Conservation (phyloP, 192 early-diverging fungal genomes). For the Coemansia aciculifera region DNA sequence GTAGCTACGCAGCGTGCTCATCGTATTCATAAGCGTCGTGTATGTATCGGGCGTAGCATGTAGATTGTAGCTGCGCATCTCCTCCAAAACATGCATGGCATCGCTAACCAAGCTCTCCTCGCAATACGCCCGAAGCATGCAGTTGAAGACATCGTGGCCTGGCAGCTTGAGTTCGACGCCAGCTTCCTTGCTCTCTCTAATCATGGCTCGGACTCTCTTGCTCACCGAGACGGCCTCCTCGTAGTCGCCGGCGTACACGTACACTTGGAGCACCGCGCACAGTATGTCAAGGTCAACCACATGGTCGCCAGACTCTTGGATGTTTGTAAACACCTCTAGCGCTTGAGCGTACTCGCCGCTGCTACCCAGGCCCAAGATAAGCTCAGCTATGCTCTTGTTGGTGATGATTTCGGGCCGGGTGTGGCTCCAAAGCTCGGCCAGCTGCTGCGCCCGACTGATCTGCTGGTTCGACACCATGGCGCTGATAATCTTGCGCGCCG, state of each 20-base stretch:
- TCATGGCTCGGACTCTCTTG: conserved; percentile 42
- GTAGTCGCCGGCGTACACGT: conserved; percentile 43
- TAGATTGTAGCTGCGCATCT: conserved; percentile 43
- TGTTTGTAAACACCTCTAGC: conserved; percentile 33
- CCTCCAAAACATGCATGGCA: conserved; percentile 45
- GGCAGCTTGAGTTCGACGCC: conserved; percentile 8
- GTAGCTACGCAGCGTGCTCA: conserved; percentile 44
- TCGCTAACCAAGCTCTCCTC: conserved; percentile 31
- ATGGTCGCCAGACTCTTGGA: conserved; percentile 24
- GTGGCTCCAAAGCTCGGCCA: conserved; percentile 34
- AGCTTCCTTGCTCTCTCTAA: conserved; percentile 1
- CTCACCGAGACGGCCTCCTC: conserved; percentile 49
- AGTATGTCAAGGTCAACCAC: conserved; percentile 28
- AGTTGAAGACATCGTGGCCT: conserved; percentile 27
- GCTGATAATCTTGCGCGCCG: conserved; percentile 24
- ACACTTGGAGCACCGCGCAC: conserved; percentile 40
- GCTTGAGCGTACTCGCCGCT: conserved; percentile 25
- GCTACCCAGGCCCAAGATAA: conserved; percentile 26
- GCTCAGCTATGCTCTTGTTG: conserved; percentile 20
- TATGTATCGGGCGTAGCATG: conserved; percentile 45
- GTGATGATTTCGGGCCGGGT: conserved; percentile 25
- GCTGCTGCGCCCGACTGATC: conserved; percentile 28
- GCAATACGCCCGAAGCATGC: conserved; percentile 42
- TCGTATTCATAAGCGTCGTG: conserved; percentile 26
- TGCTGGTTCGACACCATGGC: conserved; percentile 28